Conservation (phyloP, 2,329 filamentous ascomycete species). For the Furcasterigmium furcatum region DNA sequence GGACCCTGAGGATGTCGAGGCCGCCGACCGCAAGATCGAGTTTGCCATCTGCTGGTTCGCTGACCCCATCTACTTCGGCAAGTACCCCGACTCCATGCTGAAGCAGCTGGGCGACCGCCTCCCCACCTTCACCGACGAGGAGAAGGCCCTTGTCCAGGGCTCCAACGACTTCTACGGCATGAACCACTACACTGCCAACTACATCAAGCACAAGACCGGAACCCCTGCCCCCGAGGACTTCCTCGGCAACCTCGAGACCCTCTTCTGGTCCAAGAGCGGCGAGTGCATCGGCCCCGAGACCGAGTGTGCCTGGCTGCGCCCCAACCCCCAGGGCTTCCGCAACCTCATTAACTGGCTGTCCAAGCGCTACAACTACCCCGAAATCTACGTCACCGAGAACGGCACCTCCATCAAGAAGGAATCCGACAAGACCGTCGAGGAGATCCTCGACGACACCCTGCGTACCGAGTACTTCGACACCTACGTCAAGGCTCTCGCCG, state of each 20-base stretch:
- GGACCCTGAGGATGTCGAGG: conserved; percentile 72
- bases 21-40: conserved; percentile 77
- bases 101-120: conserved; percentile 76
- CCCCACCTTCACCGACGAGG: conserved; percentile 70
- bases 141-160: conserved; percentile 71
- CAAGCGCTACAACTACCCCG: conserved; percentile 70
- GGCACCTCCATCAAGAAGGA: conserved; percentile 82
- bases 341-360: conserved; percentile 75
- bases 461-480: conserved; percentile 74
- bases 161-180: conserved; percentile 93
- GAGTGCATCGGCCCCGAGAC: conserved; percentile 78
- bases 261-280: conserved; percentile 68
- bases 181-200: conserved; percentile 92
- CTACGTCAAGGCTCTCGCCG: conserved; percentile 74
- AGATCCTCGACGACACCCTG: conserved; percentile 80
- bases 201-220: conserved; percentile 69
- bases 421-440: conserved; percentile 66
- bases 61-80: conserved; percentile 81
- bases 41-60: conserved; percentile 88
- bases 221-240: conserved; percentile 63
- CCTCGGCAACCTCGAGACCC: conserved; percentile 71
- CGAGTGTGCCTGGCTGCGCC: conserved; percentile 77
- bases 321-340: conserved; percentile 72
- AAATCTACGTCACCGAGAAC: conserved; percentile 87
- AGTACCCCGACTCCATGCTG: conserved; percentile 81